Evolutionary conservation across 257 asterid genomes (phyloP), one percentile per base, ranked within the genome.

Genomic region (Solanum sitiens): DNA sequence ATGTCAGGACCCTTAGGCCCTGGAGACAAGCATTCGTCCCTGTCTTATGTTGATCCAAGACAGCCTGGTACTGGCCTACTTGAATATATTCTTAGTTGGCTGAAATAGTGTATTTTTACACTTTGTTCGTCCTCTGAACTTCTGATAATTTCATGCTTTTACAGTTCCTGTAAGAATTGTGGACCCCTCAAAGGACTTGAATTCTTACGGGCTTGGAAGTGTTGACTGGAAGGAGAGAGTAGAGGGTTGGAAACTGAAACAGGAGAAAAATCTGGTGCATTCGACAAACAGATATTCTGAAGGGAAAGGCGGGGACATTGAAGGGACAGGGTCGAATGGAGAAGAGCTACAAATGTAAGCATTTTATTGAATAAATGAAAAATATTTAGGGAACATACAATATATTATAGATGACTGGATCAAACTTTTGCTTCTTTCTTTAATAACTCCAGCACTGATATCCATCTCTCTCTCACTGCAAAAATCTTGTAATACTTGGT

Each of bases 1-100:
- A 96, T 94, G 40, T 96, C 99, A 33, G 99, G 98, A 83, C 99
- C 98, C 84, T 92, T 96, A 92, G 98, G 98, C 86, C 98, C 98
- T 18, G 96, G 96, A 53, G 99, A 96, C 76, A 95, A 92, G 89
- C 90, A 87, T 84, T 94, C 96, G 18, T 86, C 85, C 67, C 68
- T 93, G 72, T 95, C 98, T 85, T 95, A 94, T 87, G 94, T 96
- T 47, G 99, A 95, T 92, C 99, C 99, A 45, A 94, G 96, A 84
- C 98, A 93, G 93, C 99, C 99, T 67, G 99, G 99, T 95, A 74
- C 61, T 11, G n/a, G 83, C 35, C 44, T 42, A 86, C 77, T 73
- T 39, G 65, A 10, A 85, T 67, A n/a, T 85, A 12, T 25, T 45
- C 42, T n/a, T 44, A 14, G 21, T 30, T 50, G 65, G 45, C 45